Conservation (phyloP, 192 early-diverging fungal genomes). For the Podochytrium sp. region DNA sequence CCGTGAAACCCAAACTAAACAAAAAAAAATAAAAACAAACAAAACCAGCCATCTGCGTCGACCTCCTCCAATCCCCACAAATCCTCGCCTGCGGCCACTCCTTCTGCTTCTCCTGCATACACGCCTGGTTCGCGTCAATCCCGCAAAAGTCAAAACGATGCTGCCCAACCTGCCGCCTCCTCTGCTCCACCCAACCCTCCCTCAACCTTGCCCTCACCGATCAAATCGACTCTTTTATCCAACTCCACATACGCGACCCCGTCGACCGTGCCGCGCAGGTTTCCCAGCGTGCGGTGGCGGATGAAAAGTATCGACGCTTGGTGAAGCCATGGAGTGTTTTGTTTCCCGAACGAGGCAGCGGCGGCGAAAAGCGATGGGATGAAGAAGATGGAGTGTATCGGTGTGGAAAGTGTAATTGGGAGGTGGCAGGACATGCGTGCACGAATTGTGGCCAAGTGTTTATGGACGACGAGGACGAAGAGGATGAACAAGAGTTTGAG, state of each 20-base stretch:
- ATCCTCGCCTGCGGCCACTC: slow-evolving; percentile 29
- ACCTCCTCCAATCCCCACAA: slow-evolving; percentile 8
- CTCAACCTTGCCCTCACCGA: slow-evolving; percentile 8
- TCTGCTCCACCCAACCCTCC: not conserved
- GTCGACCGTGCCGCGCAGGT: not conserved
- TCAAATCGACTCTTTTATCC: slow-evolving; percentile 6
- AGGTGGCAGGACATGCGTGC: slow-evolving; percentile 1
- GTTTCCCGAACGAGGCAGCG: not conserved
- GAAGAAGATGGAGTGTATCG: slow-evolving; percentile 11
- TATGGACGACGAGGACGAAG: slow-evolving; percentile 21
- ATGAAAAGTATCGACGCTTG: not conserved
- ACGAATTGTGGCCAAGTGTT: slow-evolving; percentile 20
- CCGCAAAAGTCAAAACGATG: slow-evolving; percentile 1
- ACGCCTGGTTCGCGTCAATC: slow-evolving; percentile 14
- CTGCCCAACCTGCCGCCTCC: slow-evolving; percentile 7
- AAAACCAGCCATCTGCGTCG: slow-evolving; percentile 20
- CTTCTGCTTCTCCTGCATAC: slow-evolving; percentile 29
- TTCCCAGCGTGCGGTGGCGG: not conserved
- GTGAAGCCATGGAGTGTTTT: not conserved
- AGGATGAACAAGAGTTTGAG: slow-evolving; percentile 20
- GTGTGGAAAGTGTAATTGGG: slow-evolving; percentile 18
- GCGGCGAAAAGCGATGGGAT: slow-evolving; percentile 4
- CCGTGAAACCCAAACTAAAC: not conserved
- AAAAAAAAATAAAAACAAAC: no score
- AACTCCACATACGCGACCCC: not conserved